Evolutionary conservation across 2,329 filamentous ascomycete species (phyloP).

Genomic region (Aureobasidium sp.): DNA sequence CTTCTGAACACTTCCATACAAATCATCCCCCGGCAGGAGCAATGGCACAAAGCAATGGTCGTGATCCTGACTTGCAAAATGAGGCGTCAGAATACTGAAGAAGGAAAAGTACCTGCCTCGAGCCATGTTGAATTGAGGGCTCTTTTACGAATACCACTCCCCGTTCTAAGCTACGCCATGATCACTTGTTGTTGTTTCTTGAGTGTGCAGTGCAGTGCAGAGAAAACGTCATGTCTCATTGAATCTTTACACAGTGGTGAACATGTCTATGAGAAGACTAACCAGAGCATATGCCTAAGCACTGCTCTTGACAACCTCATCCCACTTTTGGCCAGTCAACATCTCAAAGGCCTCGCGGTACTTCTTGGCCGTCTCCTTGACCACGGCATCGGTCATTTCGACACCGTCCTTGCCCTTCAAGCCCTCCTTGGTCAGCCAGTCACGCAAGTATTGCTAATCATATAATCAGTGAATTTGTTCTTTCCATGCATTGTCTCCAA

Average conservation of each 20-base stretch:
- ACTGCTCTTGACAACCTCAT: slow-evolving; percentile 17
- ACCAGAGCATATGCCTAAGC: neutral
- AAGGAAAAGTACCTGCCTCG: slow-evolving; percentile 8
- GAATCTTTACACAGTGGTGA: neutral
- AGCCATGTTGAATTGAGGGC: slow-evolving; percentile 9
- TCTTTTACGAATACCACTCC: slow-evolving; percentile 14
- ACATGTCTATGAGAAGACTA: neutral
- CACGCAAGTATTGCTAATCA: slow-evolving; percentile 48
- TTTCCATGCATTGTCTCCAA: neutral
- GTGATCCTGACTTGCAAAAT: slow-evolving; percentile 9
- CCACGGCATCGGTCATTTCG: slow-evolving; percentile 62
- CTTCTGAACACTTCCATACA: slow-evolving; percentile 13
- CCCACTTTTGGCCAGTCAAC: slow-evolving; percentile 51
- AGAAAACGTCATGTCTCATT: slow-evolving; percentile 5
- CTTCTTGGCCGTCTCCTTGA: slow-evolving; percentile 58
- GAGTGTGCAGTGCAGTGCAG: neutral
- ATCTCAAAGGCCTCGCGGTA: slow-evolving; percentile 69
- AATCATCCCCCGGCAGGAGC: slow-evolving; percentile 7
- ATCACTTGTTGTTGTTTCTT: neutral
- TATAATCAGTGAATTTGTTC: slow-evolving; percentile 2
- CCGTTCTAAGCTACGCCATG: slow-evolving; percentile 3
- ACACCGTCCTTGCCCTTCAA: slow-evolving; percentile 70
- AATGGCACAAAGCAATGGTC: slow-evolving; percentile 6
- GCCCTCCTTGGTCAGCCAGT: slow-evolving; percentile 69
- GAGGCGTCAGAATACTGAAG: neutral